Evolutionary conservation across 2,329 filamentous ascomycete genomes (phyloP).

Genomic region (Mycogone perniciosa): DNA sequence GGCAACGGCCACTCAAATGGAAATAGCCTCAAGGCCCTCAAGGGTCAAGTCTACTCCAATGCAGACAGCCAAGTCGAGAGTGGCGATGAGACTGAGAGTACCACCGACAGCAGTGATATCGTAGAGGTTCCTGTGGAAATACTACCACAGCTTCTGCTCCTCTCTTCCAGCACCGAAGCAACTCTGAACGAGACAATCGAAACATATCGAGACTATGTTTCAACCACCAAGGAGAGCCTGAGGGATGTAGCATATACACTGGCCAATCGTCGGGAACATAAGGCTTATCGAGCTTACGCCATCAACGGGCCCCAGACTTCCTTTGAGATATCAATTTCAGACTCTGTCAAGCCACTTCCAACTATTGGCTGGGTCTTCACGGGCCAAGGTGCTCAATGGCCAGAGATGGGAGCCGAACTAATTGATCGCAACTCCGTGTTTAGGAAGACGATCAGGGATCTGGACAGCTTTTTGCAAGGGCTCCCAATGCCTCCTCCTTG

Average conservation of each 20-base stretch:
- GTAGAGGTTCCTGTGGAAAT: no score
- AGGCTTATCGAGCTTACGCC: conserved; percentile 21
- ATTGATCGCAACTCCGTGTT: conserved; percentile 11
- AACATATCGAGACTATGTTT: conserved; percentile 18
- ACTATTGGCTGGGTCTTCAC: conserved; percentile 22
- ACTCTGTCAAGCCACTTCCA: neutral
- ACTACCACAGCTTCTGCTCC: conserved; percentile 12
- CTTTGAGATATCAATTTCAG: neutral
- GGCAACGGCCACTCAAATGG: no score
- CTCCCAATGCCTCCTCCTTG: conserved; percentile 9
- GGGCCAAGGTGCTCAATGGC: conserved; percentile 33
- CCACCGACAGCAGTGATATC: no score
- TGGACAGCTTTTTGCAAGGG: conserved; percentile 10
- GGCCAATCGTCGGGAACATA: conserved; percentile 22
- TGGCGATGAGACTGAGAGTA: no score
- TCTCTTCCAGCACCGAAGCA: conserved; percentile 14
- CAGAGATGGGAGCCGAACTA: conserved; percentile 23
- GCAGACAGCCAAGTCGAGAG: no score
- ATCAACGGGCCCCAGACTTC: conserved; percentile 12
- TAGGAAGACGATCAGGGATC: neutral
- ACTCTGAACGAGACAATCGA: conserved; percentile 13
- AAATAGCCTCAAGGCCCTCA: no score
- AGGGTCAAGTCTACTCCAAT: no score
- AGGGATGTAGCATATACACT: conserved; percentile 8
- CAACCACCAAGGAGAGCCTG: conserved; percentile 6